Base-by-base conservation (phyloP, 768 basidiomycete genomes). In the Trametes meyenii region DNA sequence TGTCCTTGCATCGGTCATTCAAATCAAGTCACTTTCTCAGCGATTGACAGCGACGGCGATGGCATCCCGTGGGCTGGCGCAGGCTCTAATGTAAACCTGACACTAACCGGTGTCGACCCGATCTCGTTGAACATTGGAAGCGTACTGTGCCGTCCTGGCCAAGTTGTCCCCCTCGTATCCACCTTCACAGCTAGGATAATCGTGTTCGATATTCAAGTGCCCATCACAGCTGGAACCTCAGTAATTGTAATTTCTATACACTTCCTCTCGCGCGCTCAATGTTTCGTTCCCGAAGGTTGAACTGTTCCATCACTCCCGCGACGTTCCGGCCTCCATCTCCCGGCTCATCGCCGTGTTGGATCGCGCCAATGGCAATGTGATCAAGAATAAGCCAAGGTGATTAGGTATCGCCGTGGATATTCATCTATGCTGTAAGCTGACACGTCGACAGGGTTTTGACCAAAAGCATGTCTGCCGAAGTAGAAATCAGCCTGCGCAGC, bases 251-350 rank as follows among this genome's bases (percentile, higher is more conserved):
- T 26, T 46, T n/a, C 23, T 21, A 17, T 48, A 38, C 17, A 2
- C 17, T 24, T 35, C 26, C 50, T 45, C 2, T 44, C 33, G 42
- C 59, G 17, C 16, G 10, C 1, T 26, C 24, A 60, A 39, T 29
- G 14, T 19, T 23, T 23, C 44, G 23, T 55, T 38, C 11, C 5
- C 67, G n/a, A n/a, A 92, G 93, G 82, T 98, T 46, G 97, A 99
- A 72, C 77, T 99, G 12, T 98, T 94, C 76, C 93, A 97, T 70
- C 96, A 99, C 70, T 96, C 94, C 1, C 83, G 85, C 44, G 94
- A 98, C 71, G 85, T 96, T 2, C 94, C 97, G 10, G 96, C 94
- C 0, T 92, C 89, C 12, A 83, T 97, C 54, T 84, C 86, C 5
- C 93, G 89, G 66, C 79, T 98, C 29, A 73, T 91, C n/a, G 81